A percentile compares a stretch with the other conserved stretches of the same genome.
Evolutionary conservation across 352 stramenopile genomes (phyloP).

Genomic region (Phytophthora vignae): DNA sequence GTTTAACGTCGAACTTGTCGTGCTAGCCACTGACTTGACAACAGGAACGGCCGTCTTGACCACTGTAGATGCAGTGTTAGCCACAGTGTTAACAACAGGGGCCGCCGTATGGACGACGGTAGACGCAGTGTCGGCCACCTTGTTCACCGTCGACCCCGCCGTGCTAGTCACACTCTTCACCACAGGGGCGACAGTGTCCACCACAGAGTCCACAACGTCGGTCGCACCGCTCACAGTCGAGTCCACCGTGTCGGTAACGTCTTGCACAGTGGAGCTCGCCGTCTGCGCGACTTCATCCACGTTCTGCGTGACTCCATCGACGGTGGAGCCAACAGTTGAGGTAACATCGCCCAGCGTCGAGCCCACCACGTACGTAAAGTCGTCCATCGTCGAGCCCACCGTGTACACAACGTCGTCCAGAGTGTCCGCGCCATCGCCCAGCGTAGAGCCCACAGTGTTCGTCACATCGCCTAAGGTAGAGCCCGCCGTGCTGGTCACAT

Average conservation of each 20-base stretch:
- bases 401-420: slow-evolving; percentile 14
- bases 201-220: slow-evolving; percentile 2
- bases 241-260: slow-evolving; percentile 1
- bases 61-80: slow-evolving; percentile 15
- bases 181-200: not conserved
- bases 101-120: slow-evolving; percentile 1
- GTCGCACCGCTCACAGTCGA: slow-evolving; percentile 7
- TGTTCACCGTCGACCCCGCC: slow-evolving; percentile 12
- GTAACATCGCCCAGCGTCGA: slow-evolving; percentile 6
- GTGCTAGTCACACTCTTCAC: slow-evolving; percentile 5
- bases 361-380: slow-evolving; percentile 4
- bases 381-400: slow-evolving; percentile 7
- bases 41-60: not conserved
- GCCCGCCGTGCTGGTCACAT: slow-evolving; percentile 7
- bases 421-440: not conserved
- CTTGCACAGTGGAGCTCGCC: not conserved
- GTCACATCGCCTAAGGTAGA: slow-evolving; percentile 18
- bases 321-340: not conserved
- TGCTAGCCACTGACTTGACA: not conserved
- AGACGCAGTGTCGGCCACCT: slow-evolving; percentile 1
- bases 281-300: slow-evolving; percentile 2
- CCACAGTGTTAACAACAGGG: slow-evolving; percentile 11
- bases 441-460: slow-evolving; percentile 6
- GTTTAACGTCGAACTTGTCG: not conserved
- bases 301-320: slow-evolving; percentile 2